Evolutionary conservation across 1,139 yeast species (phyloP).

Genomic region (Eremothecium coryli): DNA sequence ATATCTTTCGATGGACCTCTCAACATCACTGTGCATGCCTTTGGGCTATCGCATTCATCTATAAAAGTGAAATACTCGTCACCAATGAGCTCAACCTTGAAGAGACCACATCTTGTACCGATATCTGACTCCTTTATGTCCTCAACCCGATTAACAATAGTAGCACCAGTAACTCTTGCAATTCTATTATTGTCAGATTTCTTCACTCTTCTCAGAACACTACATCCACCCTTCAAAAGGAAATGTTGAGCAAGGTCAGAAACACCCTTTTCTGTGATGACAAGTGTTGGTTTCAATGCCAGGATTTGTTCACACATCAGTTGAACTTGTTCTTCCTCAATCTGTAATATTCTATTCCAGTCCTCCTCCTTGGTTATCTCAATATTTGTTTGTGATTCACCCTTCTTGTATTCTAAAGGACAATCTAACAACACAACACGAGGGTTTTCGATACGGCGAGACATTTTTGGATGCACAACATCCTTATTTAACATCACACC

Average conservation of each 20-base stretch:
- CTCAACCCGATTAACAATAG: constrained; percentile 90
- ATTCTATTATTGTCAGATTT: constrained; percentile 95
- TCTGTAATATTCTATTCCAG: constrained; percentile 91
- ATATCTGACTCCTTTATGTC: constrained; percentile 85
- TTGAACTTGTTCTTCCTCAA: constrained; percentile 96
- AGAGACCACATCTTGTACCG: constrained; percentile 82
- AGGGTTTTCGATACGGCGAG: constrained; percentile 79
- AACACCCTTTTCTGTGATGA: constrained; percentile 96
- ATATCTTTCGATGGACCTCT: constrained; percentile 98
- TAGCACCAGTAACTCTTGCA: constrained; percentile 96
- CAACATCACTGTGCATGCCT: constrained; percentile 85
- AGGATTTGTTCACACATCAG: constrained; percentile 76
- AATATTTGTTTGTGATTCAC: constrained; percentile 96
- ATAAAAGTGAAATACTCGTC: constrained; percentile 92
- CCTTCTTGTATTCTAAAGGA: constrained; percentile 96
- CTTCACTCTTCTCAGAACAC: constrained; percentile 89
- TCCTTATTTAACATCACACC: constrained; percentile 94
- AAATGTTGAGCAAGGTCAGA: constrained; percentile 97
- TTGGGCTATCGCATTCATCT: constrained; percentile 73
- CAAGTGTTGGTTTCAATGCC: constrained; percentile 83
- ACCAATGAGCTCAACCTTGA: constrained; percentile 90
- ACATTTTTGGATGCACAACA: constrained; percentile 97
- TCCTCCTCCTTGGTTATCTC: constrained; percentile 95
- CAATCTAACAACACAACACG: constrained; percentile 84
- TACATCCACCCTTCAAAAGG: constrained; percentile 83